Base-by-base conservation (phyloP, 345 rosid species). In the Gossypium thurberi region DNA sequence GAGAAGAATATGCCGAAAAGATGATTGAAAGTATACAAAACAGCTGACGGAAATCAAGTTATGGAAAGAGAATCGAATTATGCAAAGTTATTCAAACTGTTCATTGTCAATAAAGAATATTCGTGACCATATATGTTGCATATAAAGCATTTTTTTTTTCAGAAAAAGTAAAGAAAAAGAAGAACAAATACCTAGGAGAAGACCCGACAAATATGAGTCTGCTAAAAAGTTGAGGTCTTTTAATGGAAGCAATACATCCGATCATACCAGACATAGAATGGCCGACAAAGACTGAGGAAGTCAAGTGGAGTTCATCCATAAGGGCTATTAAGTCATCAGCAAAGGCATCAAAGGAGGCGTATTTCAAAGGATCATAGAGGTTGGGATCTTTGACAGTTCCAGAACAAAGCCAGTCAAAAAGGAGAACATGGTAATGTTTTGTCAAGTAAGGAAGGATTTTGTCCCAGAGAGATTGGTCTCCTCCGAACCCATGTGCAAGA, bases 221-320 rank as follows among this genome's bases (percentile, higher is more conserved):
- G 74, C 81, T 62, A 70, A 91, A 91, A 61, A 93, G 90, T 15
- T 87, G 82, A 9, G 93, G 97, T 65, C 87, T 81, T 76, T 85
- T 89, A 58, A 86, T 63, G 74, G 97, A 89, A 79, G 98, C 93
- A 77, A 89, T 82, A 84, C 95, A 89, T 15, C 93, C 93, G 53
- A 91, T 88, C 87, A 93, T 86, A 60, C 88, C 93, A 47, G 97
- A 87, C 89, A 93, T 88, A 78, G 97, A 93, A 75, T 93, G 97
- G 33, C 97, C 98, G 12, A 88, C 76, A 79, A 87, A 88, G 46
- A 87, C 81, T 1, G 80, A 52, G 21, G 88, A 80, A 6, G 77
- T 73, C 50, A 87, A 60, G 71, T 71, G 69, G 71, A 87, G 63
- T 71, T 89, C 93, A 2, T 91, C 97, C 18, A 91, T 10, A 18